These are phyloP conservation scores for Geosmithia morbida DNA, from an alignment of 2,329 filamentous ascomycete genomes.

Conservation along the genomic window DNA sequence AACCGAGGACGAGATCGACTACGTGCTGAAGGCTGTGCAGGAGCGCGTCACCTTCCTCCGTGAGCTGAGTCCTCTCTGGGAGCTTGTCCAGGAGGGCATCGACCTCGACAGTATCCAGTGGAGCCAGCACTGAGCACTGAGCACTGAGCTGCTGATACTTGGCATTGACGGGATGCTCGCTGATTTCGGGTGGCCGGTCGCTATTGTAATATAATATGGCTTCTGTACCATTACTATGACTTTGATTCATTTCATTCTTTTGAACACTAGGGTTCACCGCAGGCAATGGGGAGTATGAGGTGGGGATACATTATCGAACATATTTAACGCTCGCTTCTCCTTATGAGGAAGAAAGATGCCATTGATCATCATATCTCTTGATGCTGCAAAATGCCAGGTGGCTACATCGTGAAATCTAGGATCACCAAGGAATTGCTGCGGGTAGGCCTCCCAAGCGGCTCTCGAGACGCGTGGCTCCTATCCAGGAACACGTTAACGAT, in stretches of 20 bases:
- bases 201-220: conserved; percentile 15
- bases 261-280: not conserved
- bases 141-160: not conserved
- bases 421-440: not conserved
- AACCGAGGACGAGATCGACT: conserved; percentile 89
- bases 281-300: conserved; percentile 1
- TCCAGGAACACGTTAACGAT: not conserved
- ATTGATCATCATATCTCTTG: not conserved
- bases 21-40: conserved; percentile 85
- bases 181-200: not conserved
- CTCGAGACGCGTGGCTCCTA: not conserved
- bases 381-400: not conserved
- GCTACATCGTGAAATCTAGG: not conserved
- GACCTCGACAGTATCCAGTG: conserved; percentile 95
- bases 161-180: not conserved
- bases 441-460: not conserved
- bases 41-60: conserved; percentile 86
- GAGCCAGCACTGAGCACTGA: conserved; percentile 70
- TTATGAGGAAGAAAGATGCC: not conserved
- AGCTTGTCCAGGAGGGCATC: conserved; percentile 91
- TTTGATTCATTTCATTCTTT: conserved; percentile 3
- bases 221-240: conserved; percentile 10
- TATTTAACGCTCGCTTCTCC: not conserved
- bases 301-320: conserved; percentile 1
- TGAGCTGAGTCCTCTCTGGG: conserved; percentile 92